phyloP scores from a whole-genome alignment of 208 protist species.

The Trypanosoma rangeli region DNA sequence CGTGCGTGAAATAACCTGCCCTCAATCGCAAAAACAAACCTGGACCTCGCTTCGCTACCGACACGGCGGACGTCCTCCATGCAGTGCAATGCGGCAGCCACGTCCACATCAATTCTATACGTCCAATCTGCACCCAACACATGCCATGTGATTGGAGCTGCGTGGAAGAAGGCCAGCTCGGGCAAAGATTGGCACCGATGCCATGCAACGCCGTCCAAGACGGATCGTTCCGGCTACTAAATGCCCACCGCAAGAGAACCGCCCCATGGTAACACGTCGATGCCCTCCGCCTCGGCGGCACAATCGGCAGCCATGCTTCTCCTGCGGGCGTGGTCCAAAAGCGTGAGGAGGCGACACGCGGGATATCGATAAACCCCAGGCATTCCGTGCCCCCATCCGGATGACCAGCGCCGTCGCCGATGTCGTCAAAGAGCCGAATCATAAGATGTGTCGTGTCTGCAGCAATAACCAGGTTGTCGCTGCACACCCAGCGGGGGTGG shows the following conservation, averaged over 20 bases:
- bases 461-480: conserved; percentile 6
- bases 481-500: conserved; percentile 1
- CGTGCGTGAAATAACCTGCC: conserved; percentile 16
- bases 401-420: neutral
- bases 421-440: conserved; percentile 13
- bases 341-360: conserved; percentile 12
- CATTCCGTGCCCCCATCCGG: neutral
- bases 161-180: neutral
- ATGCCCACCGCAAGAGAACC: conserved; percentile 22
- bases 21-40: conserved; percentile 9
- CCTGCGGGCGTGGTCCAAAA: conserved; percentile 23
- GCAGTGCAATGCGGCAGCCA: conserved; percentile 7
- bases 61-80: neutral
- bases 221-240: conserved; percentile 3
- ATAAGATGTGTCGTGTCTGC: conserved; percentile 17
- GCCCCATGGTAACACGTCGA: conserved; percentile 6
- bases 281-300: neutral
- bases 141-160: neutral
- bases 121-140: conserved; percentile 14
- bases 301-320: conserved; percentile 16
- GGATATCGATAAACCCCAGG: conserved; percentile 10
- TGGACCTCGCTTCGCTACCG: neutral
- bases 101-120: conserved; percentile 10
- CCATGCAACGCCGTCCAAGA: neutral
- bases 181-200: neutral